Evolutionary conservation across 2,329 filamentous ascomycete species (phyloP).

Genomic region (Aspergillus nomiae): DNA sequence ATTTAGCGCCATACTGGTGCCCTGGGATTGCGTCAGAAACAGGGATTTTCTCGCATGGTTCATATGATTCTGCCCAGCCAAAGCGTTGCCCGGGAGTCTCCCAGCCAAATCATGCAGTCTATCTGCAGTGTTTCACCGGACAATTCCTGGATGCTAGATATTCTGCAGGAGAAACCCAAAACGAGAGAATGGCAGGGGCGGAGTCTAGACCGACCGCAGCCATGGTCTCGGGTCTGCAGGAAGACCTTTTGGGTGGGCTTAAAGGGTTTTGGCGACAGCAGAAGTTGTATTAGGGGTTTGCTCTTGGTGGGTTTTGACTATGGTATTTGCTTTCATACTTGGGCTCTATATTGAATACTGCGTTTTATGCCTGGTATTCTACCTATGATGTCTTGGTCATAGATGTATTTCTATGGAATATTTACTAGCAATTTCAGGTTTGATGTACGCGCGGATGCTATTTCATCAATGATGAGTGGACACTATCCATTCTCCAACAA

Average conservation of each 20-base stretch:
- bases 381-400: background rate
- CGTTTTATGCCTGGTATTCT: background rate
- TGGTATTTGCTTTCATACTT: background rate
- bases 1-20: background rate
- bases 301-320: background rate
- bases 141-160: background rate
- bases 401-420: background rate
- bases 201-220: background rate
- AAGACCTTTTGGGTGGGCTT: background rate
- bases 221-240: background rate
- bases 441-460: too few species aligned
- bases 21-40: background rate
- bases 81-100: too few species aligned
- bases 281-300: slow-evolving; percentile 27
- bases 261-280: slow-evolving; percentile 25
- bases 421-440: too few species aligned
- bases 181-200: background rate
- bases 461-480: too few species aligned
- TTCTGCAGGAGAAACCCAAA: background rate
- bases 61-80: background rate
- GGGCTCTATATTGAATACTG: background rate
- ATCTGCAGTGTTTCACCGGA: too few species aligned
- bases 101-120: background rate
- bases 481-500: too few species aligned
- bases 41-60: background rate